phyloP scores from a whole-genome alignment of 2,329 filamentous ascomycete species.

The Paracoccidioides brasiliensis region DNA sequence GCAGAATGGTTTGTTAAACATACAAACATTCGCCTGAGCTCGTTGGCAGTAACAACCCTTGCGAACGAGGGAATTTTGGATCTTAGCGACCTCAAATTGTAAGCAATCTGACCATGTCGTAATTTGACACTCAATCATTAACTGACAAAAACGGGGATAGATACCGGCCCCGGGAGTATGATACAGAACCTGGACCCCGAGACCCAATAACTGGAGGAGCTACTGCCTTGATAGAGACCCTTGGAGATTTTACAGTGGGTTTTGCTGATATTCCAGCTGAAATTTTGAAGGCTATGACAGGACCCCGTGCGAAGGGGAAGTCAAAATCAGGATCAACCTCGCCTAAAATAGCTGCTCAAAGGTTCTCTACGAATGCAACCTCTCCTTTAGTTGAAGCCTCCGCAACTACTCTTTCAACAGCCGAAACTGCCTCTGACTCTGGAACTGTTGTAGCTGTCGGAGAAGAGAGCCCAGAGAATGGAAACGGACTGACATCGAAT shows the following conservation, averaged over 20 bases:
- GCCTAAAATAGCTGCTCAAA: neutral
- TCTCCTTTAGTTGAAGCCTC: neutral
- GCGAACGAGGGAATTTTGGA: slow-evolving; percentile 51
- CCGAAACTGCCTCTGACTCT: slow-evolving; percentile 4
- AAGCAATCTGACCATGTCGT: slow-evolving; percentile 20
- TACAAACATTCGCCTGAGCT: slow-evolving; percentile 54
- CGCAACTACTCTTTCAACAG: neutral
- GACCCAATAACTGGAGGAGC: slow-evolving; percentile 70
- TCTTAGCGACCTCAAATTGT: slow-evolving; percentile 62
- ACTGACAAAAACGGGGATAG: slow-evolving; percentile 16
- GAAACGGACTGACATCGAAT: neutral
- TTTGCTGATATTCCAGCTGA: slow-evolving; percentile 58
- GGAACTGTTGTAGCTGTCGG: neutral
- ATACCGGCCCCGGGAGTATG: slow-evolving; percentile 52
- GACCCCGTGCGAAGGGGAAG: slow-evolving; percentile 12
- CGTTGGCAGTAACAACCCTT: slow-evolving; percentile 58
- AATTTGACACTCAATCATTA: slow-evolving; percentile 2
- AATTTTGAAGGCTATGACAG: slow-evolving; percentile 33
- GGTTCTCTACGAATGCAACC: slow-evolving; percentile 4
- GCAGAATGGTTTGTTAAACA: slow-evolving; percentile 65
- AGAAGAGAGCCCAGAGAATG: neutral
- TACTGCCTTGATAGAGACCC: slow-evolving; percentile 66
- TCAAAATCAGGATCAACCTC: slow-evolving; percentile 5
- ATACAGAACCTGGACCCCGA: slow-evolving; percentile 62
- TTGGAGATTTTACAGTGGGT: slow-evolving; percentile 68